phyloP scores from a whole-genome alignment of 2,329 filamentous ascomycete species.

The Fusarium virguliforme region DNA sequence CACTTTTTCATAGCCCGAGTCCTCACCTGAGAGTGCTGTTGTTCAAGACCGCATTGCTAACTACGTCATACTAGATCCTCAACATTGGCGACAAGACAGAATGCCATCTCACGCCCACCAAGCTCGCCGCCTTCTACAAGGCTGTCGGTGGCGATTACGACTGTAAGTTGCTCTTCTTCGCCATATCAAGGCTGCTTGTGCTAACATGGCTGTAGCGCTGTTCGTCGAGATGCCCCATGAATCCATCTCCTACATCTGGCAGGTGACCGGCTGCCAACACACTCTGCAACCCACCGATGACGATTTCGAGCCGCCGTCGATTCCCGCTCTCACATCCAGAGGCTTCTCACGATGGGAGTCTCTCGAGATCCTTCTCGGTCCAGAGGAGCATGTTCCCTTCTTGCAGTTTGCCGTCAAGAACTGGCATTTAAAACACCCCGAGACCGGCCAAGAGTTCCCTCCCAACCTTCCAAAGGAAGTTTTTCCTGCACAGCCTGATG shows the following conservation, averaged over 20 bases:
- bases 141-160: conserved; percentile 84
- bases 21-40: background rate
- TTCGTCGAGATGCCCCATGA: conserved; percentile 84
- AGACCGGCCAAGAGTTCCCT: conserved; percentile 79
- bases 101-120: conserved; percentile 73
- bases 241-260: conserved; percentile 92
- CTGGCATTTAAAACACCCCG: conserved; percentile 83
- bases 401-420: conserved; percentile 84
- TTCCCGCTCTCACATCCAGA: conserved; percentile 85
- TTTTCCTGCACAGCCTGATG: conserved; percentile 81
- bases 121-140: conserved; percentile 84
- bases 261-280: conserved; percentile 91
- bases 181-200: background rate
- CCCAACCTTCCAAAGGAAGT: conserved; percentile 71
- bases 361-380: conserved; percentile 88
- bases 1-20: conserved; percentile 1
- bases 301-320: conserved; percentile 80
- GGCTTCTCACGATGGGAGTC: conserved; percentile 97
- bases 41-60: conserved; percentile 36
- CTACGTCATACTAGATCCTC: conserved; percentile 61
- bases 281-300: conserved; percentile 82
- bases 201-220: conserved; percentile 66
- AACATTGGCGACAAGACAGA: conserved; percentile 72
- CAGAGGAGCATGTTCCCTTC: conserved; percentile 89
- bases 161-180: conserved; percentile 59